Percentiles rank a stretch among this genome's conserved stretches.
Conservation (phyloP, 2,329 filamentous ascomycete species). For the Colletotrichum sp. region DNA sequence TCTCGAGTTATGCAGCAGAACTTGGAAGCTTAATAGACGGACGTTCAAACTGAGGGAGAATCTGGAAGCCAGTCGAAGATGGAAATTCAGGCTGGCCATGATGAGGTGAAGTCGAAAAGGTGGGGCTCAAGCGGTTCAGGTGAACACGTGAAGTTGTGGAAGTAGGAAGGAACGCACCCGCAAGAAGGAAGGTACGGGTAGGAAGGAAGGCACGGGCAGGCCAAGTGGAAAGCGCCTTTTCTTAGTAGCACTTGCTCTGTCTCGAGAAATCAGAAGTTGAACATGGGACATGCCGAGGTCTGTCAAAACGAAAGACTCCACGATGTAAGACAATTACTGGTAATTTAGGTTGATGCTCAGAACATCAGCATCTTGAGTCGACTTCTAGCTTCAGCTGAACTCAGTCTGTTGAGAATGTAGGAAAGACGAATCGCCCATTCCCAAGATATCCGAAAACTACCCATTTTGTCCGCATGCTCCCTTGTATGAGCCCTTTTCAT, state of each 20-base stretch:
- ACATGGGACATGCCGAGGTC: not conserved
- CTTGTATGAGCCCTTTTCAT: not conserved
- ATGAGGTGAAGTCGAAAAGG: not conserved
- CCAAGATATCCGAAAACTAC: not conserved
- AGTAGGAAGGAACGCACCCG: not conserved
- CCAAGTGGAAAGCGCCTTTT: not conserved
- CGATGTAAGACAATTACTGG: no score
- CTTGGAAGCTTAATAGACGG: not conserved
- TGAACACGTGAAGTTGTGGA: not conserved
- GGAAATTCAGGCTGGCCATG: not conserved
- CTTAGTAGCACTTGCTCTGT: not conserved
- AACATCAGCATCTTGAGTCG: fast-evolving
- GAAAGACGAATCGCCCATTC: not conserved
- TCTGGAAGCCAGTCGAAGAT: not conserved
- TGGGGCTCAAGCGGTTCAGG: not conserved
- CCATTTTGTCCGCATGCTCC: not conserved
- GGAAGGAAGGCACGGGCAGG: not conserved
- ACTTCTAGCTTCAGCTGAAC: fast-evolving
- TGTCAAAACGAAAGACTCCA: not conserved
- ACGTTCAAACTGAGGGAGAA: fast-evolving
- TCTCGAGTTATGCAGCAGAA: not conserved
- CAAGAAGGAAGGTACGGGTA: fast-evolving
- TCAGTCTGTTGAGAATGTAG: not conserved
- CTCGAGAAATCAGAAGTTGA: not conserved
- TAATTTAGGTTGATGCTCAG: fast-evolving